Percentiles rank a stretch among this genome's conserved stretches.
Conservation (phyloP, 495 filamentous ascomycete genomes). For the Sordaria brevicollis region DNA sequence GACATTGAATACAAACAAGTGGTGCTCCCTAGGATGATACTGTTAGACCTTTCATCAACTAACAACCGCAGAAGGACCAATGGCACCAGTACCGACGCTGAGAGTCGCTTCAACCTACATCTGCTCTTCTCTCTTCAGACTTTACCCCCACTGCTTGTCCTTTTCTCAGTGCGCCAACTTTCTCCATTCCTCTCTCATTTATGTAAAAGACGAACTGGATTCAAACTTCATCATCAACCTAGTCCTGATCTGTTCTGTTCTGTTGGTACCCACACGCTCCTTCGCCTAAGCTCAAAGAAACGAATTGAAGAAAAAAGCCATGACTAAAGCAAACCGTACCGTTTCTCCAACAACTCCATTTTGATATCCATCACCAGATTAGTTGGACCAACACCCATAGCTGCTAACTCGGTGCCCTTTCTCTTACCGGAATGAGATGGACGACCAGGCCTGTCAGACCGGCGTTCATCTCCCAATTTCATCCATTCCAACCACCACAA, state of each 20-base stretch:
- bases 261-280: not conserved
- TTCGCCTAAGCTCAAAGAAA: not conserved
- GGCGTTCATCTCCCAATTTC: not conserved
- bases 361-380: not conserved
- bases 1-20: not conserved
- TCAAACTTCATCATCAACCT: not conserved
- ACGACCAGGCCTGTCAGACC: not conserved
- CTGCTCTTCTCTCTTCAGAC: not conserved
- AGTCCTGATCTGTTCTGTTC: not conserved
- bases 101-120: not conserved
- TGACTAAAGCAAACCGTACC: not conserved
- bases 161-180: not conserved
- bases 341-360: not conserved
- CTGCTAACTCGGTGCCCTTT: not conserved
- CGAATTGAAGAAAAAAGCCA: not conserved
- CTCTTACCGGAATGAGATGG: not conserved
- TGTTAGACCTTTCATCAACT: not conserved
- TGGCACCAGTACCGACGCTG: not conserved
- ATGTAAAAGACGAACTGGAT: not conserved
- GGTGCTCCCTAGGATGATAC: not conserved
- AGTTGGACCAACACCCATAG: not conserved
- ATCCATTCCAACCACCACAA: too few species aligned
- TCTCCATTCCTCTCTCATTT: not conserved
- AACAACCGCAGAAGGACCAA: not conserved
- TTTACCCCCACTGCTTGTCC: not conserved